Percentiles rank a stretch among this genome's conserved stretches.
phyloP scores from a whole-genome alignment of 257 asterid genomes.

The Anisodus tanguticus region DNA sequence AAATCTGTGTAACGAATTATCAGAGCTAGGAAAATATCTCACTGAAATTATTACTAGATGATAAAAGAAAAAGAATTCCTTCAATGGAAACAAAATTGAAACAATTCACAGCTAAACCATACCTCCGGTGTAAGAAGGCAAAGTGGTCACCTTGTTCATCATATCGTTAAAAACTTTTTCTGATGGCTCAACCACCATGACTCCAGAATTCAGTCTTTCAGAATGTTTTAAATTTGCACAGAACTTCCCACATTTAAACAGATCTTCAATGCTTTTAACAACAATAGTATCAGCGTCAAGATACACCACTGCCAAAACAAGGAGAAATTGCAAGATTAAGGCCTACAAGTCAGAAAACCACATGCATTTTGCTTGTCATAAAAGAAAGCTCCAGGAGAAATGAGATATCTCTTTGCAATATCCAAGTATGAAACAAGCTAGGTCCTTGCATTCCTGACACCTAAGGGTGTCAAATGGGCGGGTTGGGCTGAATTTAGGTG shows the following conservation, averaged over 20 bases:
- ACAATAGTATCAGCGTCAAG: slow-evolving; percentile 98
- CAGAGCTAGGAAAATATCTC: not conserved
- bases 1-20: not conserved
- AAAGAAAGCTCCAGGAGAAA: not conserved
- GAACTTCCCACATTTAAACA: slow-evolving; percentile 26
- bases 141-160: slow-evolving; percentile 35
- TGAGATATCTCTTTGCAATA: not conserved
- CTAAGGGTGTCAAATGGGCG: too few relatives aligned
- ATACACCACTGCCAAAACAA: slow-evolving; percentile 32
- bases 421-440: not conserved
- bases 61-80: not conserved
- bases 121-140: slow-evolving; percentile 35
- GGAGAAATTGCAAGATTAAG: slow-evolving; percentile 6
- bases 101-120: not conserved
- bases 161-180: slow-evolving; percentile 35
- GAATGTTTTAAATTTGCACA: slow-evolving; percentile 33
- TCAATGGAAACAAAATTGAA: not conserved
- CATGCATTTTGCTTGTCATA: not conserved
- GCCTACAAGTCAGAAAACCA: slow-evolving; percentile 4
- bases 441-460: too few relatives aligned
- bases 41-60: not conserved
- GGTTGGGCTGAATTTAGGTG: too few relatives aligned
- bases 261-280: slow-evolving; percentile 66
- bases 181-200: slow-evolving; percentile 36
- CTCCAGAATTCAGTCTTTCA: slow-evolving; percentile 37